Percentiles rank a stretch among this genome's conserved stretches.
Conservation (phyloP, 2,329 filamentous ascomycete species). For the Alternaria triticina region DNA sequence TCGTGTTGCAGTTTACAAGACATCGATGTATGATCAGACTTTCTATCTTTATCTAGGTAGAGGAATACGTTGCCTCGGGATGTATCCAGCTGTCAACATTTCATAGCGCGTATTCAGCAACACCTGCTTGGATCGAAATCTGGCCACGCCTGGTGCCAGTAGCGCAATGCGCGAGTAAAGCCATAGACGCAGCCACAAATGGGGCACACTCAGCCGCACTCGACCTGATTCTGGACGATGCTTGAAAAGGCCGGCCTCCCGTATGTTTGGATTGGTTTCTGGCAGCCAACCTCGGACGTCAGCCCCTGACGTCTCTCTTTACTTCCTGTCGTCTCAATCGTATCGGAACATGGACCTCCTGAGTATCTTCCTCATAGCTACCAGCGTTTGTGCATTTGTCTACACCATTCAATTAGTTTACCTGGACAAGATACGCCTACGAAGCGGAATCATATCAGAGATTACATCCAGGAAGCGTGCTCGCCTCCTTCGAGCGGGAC, state of each 20-base stretch:
- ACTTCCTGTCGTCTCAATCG: neutral
- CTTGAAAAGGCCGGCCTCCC: neutral
- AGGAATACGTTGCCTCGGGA: neutral
- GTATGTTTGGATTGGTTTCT: neutral
- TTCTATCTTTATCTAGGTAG: neutral
- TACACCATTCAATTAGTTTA: fast-evolving
- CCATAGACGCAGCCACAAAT: neutral
- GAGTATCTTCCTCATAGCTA: neutral
- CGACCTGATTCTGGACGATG: fast-evolving
- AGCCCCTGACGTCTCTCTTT: neutral
- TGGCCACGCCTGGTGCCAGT: neutral
- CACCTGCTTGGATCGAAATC: no score
- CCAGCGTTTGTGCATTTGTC: neutral
- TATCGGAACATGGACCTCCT: neutral
- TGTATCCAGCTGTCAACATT: neutral
- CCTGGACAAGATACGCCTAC: neutral
- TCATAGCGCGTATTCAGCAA: neutral
- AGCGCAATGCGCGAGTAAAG: neutral
- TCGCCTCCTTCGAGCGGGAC: neutral
- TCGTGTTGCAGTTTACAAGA: no score
- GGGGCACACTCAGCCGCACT: neutral
- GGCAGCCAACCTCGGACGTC: no score
- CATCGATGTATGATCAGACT: no score
- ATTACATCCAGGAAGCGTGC: neutral
- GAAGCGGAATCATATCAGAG: fast-evolving